Evolutionary conservation across 345 rosid genomes (phyloP).

Genomic region (Brassica rapa): DNA sequence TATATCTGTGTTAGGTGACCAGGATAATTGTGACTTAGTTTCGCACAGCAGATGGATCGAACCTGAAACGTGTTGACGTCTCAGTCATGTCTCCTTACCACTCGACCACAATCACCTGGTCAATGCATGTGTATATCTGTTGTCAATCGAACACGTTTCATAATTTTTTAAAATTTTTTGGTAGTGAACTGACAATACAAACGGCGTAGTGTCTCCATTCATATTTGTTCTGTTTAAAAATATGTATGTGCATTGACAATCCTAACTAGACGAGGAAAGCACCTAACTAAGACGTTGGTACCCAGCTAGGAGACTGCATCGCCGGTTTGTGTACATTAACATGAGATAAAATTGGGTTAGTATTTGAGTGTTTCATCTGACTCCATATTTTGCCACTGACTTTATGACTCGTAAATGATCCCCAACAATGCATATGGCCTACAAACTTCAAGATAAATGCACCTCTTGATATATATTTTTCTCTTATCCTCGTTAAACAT

Average conservation of each 20-base stretch:
- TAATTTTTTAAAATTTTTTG: background rate
- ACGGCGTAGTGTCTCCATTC: slow-evolving; percentile 1
- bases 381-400: background rate
- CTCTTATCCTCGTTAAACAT: background rate
- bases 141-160: background rate
- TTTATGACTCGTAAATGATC: background rate
- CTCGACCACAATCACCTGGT: too few relatives aligned
- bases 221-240: background rate
- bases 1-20: too few relatives aligned
- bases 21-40: too few relatives aligned
- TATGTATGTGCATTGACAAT: background rate
- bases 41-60: too few relatives aligned
- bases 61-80: too few relatives aligned
- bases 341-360: background rate
- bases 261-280: background rate
- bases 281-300: background rate
- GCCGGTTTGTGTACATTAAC: background rate
- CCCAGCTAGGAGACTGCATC: background rate
- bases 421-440: background rate
- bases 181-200: background rate
- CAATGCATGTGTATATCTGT: background rate
- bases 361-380: background rate
- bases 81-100: too few relatives aligned
- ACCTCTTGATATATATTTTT: background rate
- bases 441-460: background rate